A percentile compares a stretch with the other conserved stretches of the same genome.
These are phyloP conservation scores for Dictyophora rubrovolvata DNA, from an alignment of 768 basidiomycete genomes.

Conservation along the genomic window DNA sequence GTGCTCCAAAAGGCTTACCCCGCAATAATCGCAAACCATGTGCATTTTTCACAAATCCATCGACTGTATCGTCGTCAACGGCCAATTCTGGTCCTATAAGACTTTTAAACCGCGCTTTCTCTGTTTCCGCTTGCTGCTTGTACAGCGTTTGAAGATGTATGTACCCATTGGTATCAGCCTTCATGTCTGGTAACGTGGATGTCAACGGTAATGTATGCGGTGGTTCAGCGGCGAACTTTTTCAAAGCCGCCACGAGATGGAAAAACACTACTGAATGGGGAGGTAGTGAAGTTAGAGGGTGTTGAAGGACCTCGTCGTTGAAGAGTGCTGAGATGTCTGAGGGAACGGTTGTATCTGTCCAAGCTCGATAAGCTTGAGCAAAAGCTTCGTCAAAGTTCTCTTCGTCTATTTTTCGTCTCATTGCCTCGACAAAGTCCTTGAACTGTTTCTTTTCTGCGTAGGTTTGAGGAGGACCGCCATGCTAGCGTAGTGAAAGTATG, in stretches of 20 bases:
- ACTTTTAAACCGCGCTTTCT: conserved; percentile 37
- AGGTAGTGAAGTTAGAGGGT: conserved; percentile 21
- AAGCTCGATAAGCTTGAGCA: conserved; percentile 76
- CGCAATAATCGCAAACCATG: conserved; percentile 60
- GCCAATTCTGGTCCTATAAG: conserved; percentile 25
- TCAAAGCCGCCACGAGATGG: conserved; percentile 65
- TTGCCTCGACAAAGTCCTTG: conserved; percentile 51
- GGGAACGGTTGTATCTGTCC: conserved; percentile 58
- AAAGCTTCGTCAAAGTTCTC: conserved; percentile 98
- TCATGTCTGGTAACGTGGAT: conserved; percentile 90
- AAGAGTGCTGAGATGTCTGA: conserved; percentile 58
- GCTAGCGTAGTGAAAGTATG: conserved; percentile 30
- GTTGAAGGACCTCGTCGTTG: conserved; percentile 39
- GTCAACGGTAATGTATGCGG: conserved; percentile 70
- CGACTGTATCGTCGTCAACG: conserved; percentile 45
- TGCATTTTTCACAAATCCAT: conserved; percentile 70
- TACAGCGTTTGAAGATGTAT: conserved; percentile 81
- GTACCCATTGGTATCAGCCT: conserved; percentile 76
- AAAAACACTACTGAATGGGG: conserved; percentile 60
- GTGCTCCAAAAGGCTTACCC: conserved; percentile 50
- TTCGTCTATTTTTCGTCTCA: conserved; percentile 73
- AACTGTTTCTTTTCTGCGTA: conserved; percentile 66
- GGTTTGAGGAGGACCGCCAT: conserved; percentile 51
- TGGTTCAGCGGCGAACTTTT: conserved; percentile 45
- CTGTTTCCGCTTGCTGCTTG: conserved; percentile 62